Evolutionary conservation across 2,329 filamentous ascomycete genomes (phyloP), one percentile per base, ranked within the genome.

Genomic region (Ceratocystis lukuohia): DNA sequence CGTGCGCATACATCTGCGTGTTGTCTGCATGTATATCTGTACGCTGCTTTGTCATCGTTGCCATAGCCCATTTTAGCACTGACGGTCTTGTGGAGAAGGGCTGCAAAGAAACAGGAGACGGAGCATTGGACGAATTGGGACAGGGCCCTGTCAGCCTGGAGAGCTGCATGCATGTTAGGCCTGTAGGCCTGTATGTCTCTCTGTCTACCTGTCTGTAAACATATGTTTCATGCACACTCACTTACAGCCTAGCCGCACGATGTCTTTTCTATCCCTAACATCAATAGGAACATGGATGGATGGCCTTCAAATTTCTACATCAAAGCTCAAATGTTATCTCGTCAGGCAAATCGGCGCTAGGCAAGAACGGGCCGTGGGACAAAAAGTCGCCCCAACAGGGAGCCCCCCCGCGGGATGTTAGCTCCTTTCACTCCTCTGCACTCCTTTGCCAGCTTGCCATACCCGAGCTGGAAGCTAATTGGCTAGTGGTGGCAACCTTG

Each of bases 121-220:
- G 56, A 37, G 56, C 56, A 59, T 59, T 59, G 56, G 56, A 37
- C 56, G 28, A 59, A 59, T 59, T 37, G 28, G 28, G 28, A 59
- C 28, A 33, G 22, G 56, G 28, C 25, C 56, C 5, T 59, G 56
- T n/a, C 28, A n/a, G 56, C 25, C 56, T 37, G 56, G 28, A 59
- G 15, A 30, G 33, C 25, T 59, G 28, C 22, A 15, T 56, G 50
- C 56, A 59, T 59, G 56, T 3, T 22, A 30, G 5, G 28, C 28
- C 28, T 59, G 28, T 30, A 12, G 15, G 17, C 0, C 17, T 33
- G 33, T 28, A 57, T 30, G 28, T 37, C 17, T 33, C 28, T 25
- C 3, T 53, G 8, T 53, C 20, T 53, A 28, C 20, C 4, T 25
- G 20, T 37, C 12, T 59, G 22, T 3, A 37, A n/a, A 37, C 28